These are phyloP conservation scores for Barbarea vulgaris DNA, from an alignment of 345 rosid genomes.

Conservation along the genomic window DNA sequence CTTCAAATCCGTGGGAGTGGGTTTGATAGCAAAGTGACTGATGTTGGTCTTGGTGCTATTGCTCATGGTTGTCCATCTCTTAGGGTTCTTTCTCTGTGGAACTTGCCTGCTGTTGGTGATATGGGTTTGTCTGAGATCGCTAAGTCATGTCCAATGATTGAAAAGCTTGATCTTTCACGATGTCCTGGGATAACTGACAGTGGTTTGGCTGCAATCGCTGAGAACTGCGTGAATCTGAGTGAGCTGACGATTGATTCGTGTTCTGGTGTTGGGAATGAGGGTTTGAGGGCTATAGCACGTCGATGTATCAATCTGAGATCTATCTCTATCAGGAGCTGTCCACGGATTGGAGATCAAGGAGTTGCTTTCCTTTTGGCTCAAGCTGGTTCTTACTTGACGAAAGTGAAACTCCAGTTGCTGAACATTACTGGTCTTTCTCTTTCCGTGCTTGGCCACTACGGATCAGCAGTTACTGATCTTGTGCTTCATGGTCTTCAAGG, in stretches of 20 bases:
- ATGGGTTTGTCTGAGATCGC: constrained; percentile 75
- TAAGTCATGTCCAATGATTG: constrained; percentile 63
- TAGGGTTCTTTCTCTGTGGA: constrained; percentile 83
- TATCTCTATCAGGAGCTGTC: constrained; percentile 71
- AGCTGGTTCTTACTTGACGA: constrained; percentile 50
- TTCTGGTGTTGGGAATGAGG: constrained; percentile 70
- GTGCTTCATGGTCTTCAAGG: constrained; percentile 64
- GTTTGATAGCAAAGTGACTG: constrained; percentile 64
- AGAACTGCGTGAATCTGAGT: constrained; percentile 65
- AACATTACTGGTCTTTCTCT: constrained; percentile 72
- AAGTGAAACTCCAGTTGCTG: constrained; percentile 83
- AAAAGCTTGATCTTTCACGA: constrained; percentile 77
- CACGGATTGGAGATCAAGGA: constrained; percentile 88
- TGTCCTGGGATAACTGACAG: constrained; percentile 71
- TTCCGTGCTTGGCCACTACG: constrained; percentile 86
- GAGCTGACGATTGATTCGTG: constrained; percentile 80
- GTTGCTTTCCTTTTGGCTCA: constrained; percentile 69
- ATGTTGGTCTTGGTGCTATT: constrained; percentile 66
- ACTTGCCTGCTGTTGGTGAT: constrained; percentile 66
- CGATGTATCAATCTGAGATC: constrained; percentile 73
- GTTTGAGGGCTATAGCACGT: constrained; percentile 69
- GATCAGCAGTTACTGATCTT: constrained; percentile 70
- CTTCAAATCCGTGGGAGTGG: constrained; percentile 74
- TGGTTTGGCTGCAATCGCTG: constrained; percentile 62
- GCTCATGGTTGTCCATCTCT: constrained; percentile 84